Base-by-base conservation (phyloP, 202 grass and related monocot genomes). In the Digitaria exilis region DNA sequence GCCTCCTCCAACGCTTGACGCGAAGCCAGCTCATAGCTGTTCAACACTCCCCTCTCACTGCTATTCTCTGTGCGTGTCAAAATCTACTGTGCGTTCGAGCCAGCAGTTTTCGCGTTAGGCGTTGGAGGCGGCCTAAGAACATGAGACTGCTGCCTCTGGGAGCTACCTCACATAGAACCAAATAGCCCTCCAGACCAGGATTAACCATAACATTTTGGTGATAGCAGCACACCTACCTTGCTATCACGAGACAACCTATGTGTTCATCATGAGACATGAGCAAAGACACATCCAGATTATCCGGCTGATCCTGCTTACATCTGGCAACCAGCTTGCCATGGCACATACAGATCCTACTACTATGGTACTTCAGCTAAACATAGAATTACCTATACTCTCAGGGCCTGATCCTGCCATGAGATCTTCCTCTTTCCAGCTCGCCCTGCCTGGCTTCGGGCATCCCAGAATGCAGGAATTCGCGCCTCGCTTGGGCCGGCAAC, bases 351-450 rank as follows among this genome's bases (percentile, higher is more conserved):
- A 69, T 84, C 46, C 77, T 86, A 72, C 35, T 54, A 41, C 50
- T 45, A 64, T 11, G 28, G 72, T 54, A 49, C 50, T 45, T 78
- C 29, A 58, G 76, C 35, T 79, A 71, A 49, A 77, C n/a, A 84
- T 56, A 13, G 10, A 29, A 66, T 70, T 71, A 75, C 71, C 96
- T 98, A 96, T 76, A 94, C 91, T 88, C 85, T 90, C 63, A 98
- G 73, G 68, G 91, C 87, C 60, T 90, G 92, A 88, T 94, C 93
- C 82, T 92, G 93, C 93, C 93, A 98, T 52, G 91, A 89, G 59
- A 96, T 94, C 83, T 98, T 98, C 78, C 89, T 92, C 83, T 98
- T 96, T 15, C 80, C 85, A 13, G 78, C 74, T n/a, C 77, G 57
- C 34, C n/a, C 77, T 11, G 64, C 41, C 17, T 24, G 55, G 17